Evolutionary conservation across 495 filamentous ascomycete genomes (phyloP).

Genomic region (Apiosordaria backusii): DNA sequence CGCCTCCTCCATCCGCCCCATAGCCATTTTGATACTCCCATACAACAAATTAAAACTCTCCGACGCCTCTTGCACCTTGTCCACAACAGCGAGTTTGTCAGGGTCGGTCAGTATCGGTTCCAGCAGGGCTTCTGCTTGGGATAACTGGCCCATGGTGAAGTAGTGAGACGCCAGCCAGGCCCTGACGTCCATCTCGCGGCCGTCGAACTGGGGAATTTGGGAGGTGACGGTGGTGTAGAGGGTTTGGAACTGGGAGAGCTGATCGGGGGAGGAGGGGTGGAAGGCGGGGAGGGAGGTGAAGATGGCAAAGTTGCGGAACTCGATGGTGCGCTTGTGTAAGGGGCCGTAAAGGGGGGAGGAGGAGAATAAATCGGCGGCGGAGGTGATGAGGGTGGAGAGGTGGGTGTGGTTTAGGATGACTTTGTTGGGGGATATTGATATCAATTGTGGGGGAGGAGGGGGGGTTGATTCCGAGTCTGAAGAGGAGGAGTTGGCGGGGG

Average conservation of each 20-base stretch:
- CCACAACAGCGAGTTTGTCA: background rate
- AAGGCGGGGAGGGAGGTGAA: background rate
- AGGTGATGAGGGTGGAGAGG: background rate
- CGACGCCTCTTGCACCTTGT: background rate
- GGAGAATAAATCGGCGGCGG: background rate
- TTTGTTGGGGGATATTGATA: too few species aligned
- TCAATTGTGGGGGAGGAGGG: background rate
- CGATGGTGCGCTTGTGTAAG: conserved; percentile 4
- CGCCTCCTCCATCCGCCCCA: background rate
- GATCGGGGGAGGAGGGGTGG: background rate
- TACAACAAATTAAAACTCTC: background rate
- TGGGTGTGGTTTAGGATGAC: background rate
- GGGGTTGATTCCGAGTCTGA: background rate
- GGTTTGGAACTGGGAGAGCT: background rate
- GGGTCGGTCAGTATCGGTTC: background rate
- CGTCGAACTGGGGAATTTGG: background rate
- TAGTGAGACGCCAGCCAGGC: conserved; percentile 4
- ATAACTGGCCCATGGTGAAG: background rate
- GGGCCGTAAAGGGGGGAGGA: background rate
- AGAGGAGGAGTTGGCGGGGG: background rate
- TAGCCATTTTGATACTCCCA: background rate
- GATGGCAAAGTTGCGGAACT: conserved; percentile 8
- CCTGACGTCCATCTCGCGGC: background rate
- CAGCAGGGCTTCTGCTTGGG: background rate
- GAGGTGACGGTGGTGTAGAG: background rate